A percentile compares a stretch with the other conserved stretches of the same genome.
phyloP scores from a whole-genome alignment of 2,329 filamentous ascomycete genomes.

The Escovopsis sp. region DNA sequence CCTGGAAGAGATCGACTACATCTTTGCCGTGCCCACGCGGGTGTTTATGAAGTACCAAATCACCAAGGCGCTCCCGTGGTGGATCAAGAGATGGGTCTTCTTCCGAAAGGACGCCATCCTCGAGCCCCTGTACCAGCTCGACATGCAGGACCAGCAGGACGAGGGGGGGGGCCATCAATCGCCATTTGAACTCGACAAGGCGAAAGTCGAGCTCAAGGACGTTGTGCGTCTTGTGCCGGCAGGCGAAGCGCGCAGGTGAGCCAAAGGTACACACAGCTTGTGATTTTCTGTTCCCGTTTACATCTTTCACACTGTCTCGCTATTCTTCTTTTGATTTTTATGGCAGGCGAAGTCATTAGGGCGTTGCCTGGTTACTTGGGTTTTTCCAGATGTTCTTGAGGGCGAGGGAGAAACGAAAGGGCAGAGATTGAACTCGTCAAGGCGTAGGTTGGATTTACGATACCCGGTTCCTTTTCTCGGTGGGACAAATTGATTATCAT shows the following conservation, averaged over 20 bases:
- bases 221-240: constrained; percentile 16
- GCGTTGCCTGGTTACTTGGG: too few species aligned
- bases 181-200: constrained; percentile 23
- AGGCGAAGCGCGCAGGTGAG: constrained; percentile 4
- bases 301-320: too few species aligned
- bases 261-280: too few species aligned
- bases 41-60: constrained; percentile 43
- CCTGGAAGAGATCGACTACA: constrained; percentile 42
- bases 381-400: too few species aligned
- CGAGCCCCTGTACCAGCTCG: constrained; percentile 28
- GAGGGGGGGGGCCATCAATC: constrained; percentile 16
- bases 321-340: background rate
- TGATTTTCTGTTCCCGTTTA: too few species aligned
- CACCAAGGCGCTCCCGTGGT: constrained; percentile 43
- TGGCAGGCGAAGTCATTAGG: too few species aligned
- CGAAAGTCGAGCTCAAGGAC: constrained; percentile 25
- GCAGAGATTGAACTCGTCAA: too few species aligned
- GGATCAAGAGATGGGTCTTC: constrained; percentile 43
- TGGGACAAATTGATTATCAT: too few species aligned
- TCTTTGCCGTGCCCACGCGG: constrained; percentile 44
- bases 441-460: too few species aligned
- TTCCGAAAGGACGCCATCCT: constrained; percentile 28
- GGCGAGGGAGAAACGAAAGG: too few species aligned
- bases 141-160: constrained; percentile 19
- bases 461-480: too few species aligned